phyloP scores from a whole-genome alignment of 2,329 filamentous ascomycete genomes.

The Ophiocordyceps camponoti-leonardi region DNA sequence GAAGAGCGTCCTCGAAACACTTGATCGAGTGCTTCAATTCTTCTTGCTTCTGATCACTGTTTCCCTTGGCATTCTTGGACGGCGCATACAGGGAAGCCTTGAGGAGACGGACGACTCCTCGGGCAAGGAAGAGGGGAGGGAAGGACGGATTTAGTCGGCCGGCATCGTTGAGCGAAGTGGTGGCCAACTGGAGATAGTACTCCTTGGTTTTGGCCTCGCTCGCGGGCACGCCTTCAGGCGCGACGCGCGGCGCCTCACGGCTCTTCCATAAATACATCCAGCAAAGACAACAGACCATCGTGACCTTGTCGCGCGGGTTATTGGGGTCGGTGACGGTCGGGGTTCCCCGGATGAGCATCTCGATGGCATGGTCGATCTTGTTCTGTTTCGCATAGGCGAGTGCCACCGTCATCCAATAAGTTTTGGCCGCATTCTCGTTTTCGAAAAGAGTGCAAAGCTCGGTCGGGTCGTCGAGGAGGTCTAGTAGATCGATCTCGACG shows the following conservation, averaged over 20 bases:
- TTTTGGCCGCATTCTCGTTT: conserved; percentile 79
- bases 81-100: conserved; percentile 71
- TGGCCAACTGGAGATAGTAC: conserved; percentile 79
- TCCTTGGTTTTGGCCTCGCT: conserved; percentile 82
- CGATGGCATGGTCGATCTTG: conserved; percentile 71
- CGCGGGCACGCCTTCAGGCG: conserved; percentile 42
- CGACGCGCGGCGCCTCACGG: conserved; percentile 52
- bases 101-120: conserved; percentile 75
- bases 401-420: conserved; percentile 96
- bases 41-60: conserved; percentile 61
- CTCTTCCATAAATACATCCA: conserved; percentile 89
- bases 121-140: conserved; percentile 76
- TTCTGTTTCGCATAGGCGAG: conserved; percentile 92
- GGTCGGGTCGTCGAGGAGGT: conserved; percentile 81
- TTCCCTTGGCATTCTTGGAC: conserved; percentile 46
- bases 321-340: conserved; percentile 50
- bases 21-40: conserved; percentile 74
- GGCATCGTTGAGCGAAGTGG: conserved; percentile 84
- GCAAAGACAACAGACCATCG: conserved; percentile 67
- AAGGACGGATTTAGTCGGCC: conserved; percentile 84
- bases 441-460: conserved; percentile 91
- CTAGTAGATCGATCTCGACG: conserved; percentile 86
- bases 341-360: conserved; percentile 57
- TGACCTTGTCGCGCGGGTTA: conserved; percentile 67
- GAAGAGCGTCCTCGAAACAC: conserved; percentile 85